Conservation (phyloP, 768 basidiomycete genomes). For the Suillus hirtellus region DNA sequence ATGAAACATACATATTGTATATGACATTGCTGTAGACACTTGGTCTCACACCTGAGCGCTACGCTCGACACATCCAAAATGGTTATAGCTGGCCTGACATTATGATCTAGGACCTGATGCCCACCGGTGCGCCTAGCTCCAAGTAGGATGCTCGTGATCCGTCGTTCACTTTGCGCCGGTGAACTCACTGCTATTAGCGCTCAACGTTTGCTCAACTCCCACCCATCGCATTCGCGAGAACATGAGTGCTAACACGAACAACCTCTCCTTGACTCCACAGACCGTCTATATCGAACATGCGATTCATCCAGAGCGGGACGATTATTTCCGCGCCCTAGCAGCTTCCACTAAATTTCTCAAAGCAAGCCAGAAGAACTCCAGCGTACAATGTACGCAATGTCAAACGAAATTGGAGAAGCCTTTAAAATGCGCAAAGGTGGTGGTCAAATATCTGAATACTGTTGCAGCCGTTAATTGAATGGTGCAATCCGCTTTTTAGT, state of each 20-base stretch:
- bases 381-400: constrained; percentile 18
- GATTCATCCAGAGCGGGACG: not conserved
- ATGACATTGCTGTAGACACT: too few relatives aligned
- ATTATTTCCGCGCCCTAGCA: not conserved
- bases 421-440: constrained; percentile 16
- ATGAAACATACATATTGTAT: too few relatives aligned
- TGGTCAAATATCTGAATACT: not conserved
- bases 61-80: too few relatives aligned
- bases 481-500: constrained; percentile 5
- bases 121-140: too few relatives aligned
- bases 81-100: too few relatives aligned
- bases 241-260: not conserved
- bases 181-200: too few relatives aligned
- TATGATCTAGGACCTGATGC: too few relatives aligned
- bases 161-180: too few relatives aligned
- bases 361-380: not conserved
- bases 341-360: not conserved
- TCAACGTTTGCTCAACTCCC: too few relatives aligned
- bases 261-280: not conserved
- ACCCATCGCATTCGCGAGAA: not conserved
- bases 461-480: not conserved
- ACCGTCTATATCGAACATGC: not conserved
- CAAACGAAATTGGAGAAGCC: constrained; percentile 10
- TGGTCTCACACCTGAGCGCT: too few relatives aligned
- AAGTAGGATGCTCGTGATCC: too few relatives aligned